These are phyloP conservation scores for Solanum medicagineum DNA, from an alignment of 257 asterid species.

Conservation along the genomic window DNA sequence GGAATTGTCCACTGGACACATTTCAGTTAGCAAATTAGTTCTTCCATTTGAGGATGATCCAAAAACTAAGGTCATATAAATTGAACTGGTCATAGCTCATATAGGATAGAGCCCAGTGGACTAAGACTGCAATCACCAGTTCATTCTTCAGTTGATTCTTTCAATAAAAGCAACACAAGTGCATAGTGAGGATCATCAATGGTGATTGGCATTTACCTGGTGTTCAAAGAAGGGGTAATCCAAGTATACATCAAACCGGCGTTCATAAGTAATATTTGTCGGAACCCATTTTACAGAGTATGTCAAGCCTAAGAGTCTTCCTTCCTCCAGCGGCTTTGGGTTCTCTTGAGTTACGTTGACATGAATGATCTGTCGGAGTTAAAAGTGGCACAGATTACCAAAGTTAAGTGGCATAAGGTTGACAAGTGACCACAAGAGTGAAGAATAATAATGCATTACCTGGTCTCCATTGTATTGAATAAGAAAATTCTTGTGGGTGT, in stretches of 20 bases:
- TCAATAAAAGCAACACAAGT: not conserved
- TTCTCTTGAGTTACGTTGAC: slow-evolving; percentile 62
- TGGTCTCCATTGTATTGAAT: slow-evolving; percentile 56
- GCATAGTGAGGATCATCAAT: not conserved
- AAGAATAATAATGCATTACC: slow-evolving; percentile 18
- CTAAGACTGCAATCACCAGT: not conserved
- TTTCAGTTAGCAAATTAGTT: not conserved
- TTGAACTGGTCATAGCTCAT: not conserved
- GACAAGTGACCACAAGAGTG: not conserved
- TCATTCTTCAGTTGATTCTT: not conserved
- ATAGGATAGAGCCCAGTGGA: not conserved
- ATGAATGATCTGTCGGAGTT: slow-evolving; percentile 41
- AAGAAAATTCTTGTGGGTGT: slow-evolving; percentile 51
- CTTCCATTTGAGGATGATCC: not conserved
- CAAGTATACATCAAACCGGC: slow-evolving; percentile 72
- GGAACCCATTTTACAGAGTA: slow-evolving; percentile 73
- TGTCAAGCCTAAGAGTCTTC: slow-evolving; percentile 51
- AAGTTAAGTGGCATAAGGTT: not conserved
- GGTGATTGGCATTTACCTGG: slow-evolving; percentile 29
- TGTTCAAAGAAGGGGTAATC: slow-evolving; percentile 82
- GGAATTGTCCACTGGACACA: not conserved
- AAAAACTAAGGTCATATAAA: not conserved
- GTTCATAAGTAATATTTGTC: slow-evolving; percentile 43
- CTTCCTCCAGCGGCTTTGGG: slow-evolving; percentile 49
- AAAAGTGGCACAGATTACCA: not conserved